Conservation (phyloP, 352 stramenopile genomes). For the Globisporangium takayamanum region DNA sequence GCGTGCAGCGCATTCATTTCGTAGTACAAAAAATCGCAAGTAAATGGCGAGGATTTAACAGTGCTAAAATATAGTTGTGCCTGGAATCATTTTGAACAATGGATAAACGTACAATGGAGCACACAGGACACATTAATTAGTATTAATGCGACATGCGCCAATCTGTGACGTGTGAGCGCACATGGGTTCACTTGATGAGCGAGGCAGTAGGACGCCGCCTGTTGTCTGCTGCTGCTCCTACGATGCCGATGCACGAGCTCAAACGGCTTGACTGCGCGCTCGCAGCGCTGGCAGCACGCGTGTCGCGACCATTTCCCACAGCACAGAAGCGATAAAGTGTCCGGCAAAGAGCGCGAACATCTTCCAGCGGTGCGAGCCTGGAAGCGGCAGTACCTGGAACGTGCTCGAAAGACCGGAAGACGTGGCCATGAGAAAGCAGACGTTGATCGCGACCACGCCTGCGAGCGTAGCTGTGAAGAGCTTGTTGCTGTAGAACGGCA, state of each 20-base stretch:
- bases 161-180: background rate
- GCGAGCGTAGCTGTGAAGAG: conserved; percentile 27
- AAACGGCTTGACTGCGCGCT: background rate
- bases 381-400: conserved; percentile 45
- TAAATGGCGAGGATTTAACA: too few species aligned
- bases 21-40: too few species aligned
- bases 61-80: too few species aligned
- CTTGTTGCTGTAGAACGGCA: conserved; percentile 40
- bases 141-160: background rate
- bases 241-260: too few species aligned
- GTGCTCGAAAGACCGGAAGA: conserved; percentile 24
- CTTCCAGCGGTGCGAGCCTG: conserved; percentile 27
- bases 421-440: conserved; percentile 47
- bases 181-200: too few species aligned
- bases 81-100: too few species aligned
- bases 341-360: conserved; percentile 39
- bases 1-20: too few species aligned
- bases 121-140: background rate
- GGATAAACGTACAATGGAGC: too few species aligned
- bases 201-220: too few species aligned
- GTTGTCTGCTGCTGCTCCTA: too few species aligned
- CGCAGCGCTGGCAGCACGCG: conserved; percentile 18
- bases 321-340: conserved; percentile 17
- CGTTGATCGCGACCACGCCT: conserved; percentile 25
- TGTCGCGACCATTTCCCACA: conserved; percentile 26